Evolutionary conservation across 805 yeast species (phyloP), one percentile per base, ranked within the genome.

Genomic region (Saturnispora sanitii): DNA sequence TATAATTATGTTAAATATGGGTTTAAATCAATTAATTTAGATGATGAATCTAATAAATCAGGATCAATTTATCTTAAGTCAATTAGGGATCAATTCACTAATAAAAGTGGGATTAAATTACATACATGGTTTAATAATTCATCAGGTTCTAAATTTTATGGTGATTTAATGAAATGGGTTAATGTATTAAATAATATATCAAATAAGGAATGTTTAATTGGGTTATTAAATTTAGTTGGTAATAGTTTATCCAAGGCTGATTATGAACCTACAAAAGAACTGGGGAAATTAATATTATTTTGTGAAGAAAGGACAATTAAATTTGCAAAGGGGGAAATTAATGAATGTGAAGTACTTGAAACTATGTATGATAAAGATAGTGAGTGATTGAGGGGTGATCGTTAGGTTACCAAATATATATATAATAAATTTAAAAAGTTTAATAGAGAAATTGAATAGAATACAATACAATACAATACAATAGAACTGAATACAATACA

Each of bases 211-310:
- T 61, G 72, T 38, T 59, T 77, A 22, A 70, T 73, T 9, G 88
- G 88, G 1, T 54, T 82, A 35, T 53, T 79, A 46, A 62, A 61
- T 37, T 49, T 70, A 44, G 64, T 75, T 35, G 64, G 70, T 12
- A 55, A 57, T n/a, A 54, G 62, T 28, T 61, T 68, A 43, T 54
- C 53, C 25, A 55, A 54, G 16, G 64, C 73, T 38, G 66, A 68
- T 38, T 79, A 79, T 76, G 74, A 73, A 35, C 60, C 77, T 38
- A 78, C 78, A 11, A 60, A 61, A 35, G 86, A 79, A 51, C 67
- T 73, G 45, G 67, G 78, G 1, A 66, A 66, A 40, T 57, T 79
- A 43, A 58, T 78, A 35, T 56, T 61, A 38, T 73, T 75, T 49
- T 77, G 82, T 55, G 65, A 68, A 23, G 70, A 68, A 39, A 60